Conservation (phyloP, 768 basidiomycete species). For the Paxillus rubicundulus region DNA sequence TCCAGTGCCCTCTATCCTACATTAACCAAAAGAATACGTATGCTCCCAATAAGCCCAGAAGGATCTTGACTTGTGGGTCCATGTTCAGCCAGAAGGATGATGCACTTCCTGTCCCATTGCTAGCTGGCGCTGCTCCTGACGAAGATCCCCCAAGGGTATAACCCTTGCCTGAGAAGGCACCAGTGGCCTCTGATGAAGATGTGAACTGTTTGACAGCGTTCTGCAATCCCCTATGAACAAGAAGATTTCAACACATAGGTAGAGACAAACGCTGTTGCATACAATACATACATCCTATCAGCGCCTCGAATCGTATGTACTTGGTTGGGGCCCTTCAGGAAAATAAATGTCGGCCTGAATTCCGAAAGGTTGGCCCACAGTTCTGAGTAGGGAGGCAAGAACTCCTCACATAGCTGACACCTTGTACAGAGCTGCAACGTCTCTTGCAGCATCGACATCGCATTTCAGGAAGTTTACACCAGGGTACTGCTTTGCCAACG, state of each 20-base stretch:
- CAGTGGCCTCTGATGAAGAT: conserved; percentile 32
- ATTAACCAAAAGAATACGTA: conserved; percentile 57
- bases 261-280: neutral
- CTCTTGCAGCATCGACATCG: conserved; percentile 69
- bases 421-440: conserved; percentile 61
- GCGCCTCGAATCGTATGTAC: conserved; percentile 76
- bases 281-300: conserved; percentile 51
- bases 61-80: conserved; percentile 65
- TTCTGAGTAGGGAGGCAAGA: neutral
- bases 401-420: conserved; percentile 69
- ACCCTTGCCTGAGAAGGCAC: conserved; percentile 69
- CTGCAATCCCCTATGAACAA: conserved; percentile 53
- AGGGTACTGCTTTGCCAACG: conserved; percentile 62
- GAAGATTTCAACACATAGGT: conserved; percentile 4
- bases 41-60: conserved; percentile 59
- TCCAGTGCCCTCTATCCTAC: conserved; percentile 9
- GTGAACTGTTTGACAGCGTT: conserved; percentile 55
- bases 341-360: conserved; percentile 79
- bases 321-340: conserved; percentile 63
- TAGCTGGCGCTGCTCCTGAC: conserved; percentile 36
- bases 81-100: conserved; percentile 45
- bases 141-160: conserved; percentile 62
- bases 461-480: conserved; percentile 82
- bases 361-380: neutral
- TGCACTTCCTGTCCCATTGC: conserved; percentile 33